Percentiles rank a stretch among this genome's conserved stretches.
phyloP scores from a whole-genome alignment of 345 rosid species.

The Hypericum androsaemum region DNA sequence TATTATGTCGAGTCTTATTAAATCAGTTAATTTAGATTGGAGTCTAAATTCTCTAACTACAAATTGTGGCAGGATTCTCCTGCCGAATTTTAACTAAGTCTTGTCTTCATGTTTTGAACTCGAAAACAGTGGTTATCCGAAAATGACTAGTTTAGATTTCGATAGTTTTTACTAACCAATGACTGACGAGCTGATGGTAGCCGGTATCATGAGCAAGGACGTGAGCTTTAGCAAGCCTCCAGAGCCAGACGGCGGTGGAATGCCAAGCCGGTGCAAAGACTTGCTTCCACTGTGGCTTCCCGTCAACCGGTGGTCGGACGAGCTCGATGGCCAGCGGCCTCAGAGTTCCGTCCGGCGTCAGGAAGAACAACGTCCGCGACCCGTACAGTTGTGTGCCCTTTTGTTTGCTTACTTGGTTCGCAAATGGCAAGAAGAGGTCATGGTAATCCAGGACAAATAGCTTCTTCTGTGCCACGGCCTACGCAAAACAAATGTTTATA shows the following conservation, averaged over 20 bases:
- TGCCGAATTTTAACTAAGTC: no score
- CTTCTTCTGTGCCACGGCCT: constrained; percentile 6
- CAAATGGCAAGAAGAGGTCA: constrained; percentile 6
- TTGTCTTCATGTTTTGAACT: no score
- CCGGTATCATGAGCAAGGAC: constrained; percentile 9
- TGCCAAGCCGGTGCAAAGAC: not conserved
- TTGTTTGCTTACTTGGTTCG: constrained; percentile 1
- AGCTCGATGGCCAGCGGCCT: constrained; percentile 6
- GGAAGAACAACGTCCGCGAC: constrained; percentile 7
- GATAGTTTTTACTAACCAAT: not conserved
- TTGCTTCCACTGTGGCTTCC: constrained; percentile 9
- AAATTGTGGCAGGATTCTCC: no score
- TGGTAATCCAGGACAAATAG: constrained; percentile 6
- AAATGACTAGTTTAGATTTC: no score
- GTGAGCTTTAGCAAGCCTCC: constrained; percentile 7
- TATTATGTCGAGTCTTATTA: no score
- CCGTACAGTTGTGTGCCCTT: constrained; percentile 5
- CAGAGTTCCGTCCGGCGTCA: constrained; percentile 2
- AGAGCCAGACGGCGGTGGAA: constrained; percentile 5
- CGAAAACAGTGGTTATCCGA: no score
- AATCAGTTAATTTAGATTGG: no score
- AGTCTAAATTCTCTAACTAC: no score
- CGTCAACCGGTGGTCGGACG: not conserved
- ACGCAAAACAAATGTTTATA: not conserved
- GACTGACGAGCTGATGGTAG: constrained; percentile 5